Evolutionary conservation across 202 grass and related monocot species (phyloP), one percentile per base, ranked within the genome.

Genomic region (Schoenoplectus triqueter): DNA sequence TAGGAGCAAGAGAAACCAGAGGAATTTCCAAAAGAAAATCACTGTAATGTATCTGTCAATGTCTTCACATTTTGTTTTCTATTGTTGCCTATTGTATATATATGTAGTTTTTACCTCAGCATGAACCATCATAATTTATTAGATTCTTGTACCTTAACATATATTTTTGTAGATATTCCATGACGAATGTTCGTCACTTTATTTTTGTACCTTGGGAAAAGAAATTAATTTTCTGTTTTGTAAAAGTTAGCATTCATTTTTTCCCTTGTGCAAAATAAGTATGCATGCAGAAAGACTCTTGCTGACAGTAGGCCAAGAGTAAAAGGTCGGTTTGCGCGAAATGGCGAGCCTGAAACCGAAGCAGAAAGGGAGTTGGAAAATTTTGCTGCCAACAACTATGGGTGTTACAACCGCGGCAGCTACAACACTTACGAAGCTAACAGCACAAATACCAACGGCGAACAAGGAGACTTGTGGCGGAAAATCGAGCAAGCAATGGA

Each of bases 21-120:
- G 95, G 73, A 97, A 97, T 74, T 97, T 97, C 89, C 88, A 92
- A 17, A 97, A 94, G 82, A 94, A 97, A 80, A 97, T 94, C 82
- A 97, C 92, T 46, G 95, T 97, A 90, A 75, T 62, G 50, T 19
- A 63, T 73, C 31, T 31, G 31, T 31, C 31, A 31, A 31, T 31
- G 1, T 31, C 31, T 76, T 77, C 74, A 39, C 48, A 55, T 52
- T 48, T 86, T 6, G 2, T 61, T 62, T 62, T 62, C n/a, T 31
- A 31, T 31, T 31, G 31, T 31, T 31, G 31, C 31, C 31, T 31
- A 31, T 31, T 31, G 31, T 31, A 31, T 31, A 31, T 31, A 31
- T 31, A 31, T 31, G 31, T 31, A 31, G 31, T 31, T 31, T 31
- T 31, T 31, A 31, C 31, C 31, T 31, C 31, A 31, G 31, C 31